Evolutionary conservation across 108 stramenopile genomes (phyloP), one percentile per base, ranked within the genome.

Genomic region (Cyclotella kingstonii): DNA sequence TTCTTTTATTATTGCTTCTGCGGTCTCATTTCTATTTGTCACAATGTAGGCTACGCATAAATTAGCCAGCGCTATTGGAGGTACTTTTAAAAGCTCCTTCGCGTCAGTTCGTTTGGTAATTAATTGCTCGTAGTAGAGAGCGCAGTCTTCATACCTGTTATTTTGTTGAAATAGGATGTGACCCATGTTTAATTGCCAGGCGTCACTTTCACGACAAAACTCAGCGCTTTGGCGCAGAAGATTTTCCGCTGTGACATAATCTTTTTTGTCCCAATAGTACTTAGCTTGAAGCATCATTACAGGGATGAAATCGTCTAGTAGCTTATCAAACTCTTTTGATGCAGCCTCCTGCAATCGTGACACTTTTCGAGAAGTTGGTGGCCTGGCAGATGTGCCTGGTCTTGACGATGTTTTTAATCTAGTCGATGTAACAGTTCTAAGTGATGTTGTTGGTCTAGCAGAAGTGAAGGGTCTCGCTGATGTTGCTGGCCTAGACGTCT

Each of bases 1-100:
- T 35, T 64, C 53, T 23, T 81, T 77, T 77, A 95, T 92, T 33
- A 95, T 80, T 14, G 78, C 89, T 62, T 94, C 91, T 11, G 94
- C 94, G 31, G 75, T 70, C 47, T 91, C 91, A 61, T 94, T 95
- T 55, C 87, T 84, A 27, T 78, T 69, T 9, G 84, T 84, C 85
- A 94, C 80, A 41, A 95, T 92, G 62, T 92, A 91, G 7, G 89
- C 63, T 2, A 95, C 92, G 70, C 91, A 92, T 10, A 95, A 60
- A 62, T 95, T 95, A 8, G 94, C 94, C 17, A 95, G 67, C n/a
- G 90, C 89, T 21, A 93, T 81, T 8, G 94, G 80, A 9, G 90
- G 81, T 36, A 89, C 78, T 53, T 86, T 78, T 3, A 95, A 68
- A 7, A 95, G 70, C 5, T 57, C 49, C 11, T 48, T 48, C 22